Evolutionary conservation across 2,329 filamentous ascomycete species (phyloP).

Genomic region (Colletotrichum truncatum): DNA sequence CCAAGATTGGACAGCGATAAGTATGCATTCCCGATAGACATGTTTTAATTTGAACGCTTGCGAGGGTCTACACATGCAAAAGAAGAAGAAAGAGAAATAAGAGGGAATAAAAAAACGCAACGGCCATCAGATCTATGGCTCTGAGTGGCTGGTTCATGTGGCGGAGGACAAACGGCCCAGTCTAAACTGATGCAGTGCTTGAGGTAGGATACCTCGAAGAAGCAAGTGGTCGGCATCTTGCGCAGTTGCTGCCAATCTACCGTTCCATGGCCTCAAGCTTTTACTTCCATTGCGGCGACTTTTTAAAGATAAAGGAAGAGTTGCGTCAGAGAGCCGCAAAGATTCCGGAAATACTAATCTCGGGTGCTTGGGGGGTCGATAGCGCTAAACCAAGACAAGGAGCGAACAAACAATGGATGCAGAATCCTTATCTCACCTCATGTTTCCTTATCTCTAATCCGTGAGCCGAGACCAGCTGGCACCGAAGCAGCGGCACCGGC

Average conservation of each 20-base stretch:
- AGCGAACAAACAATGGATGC: constrained; percentile 17
- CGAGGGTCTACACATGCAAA: constrained; percentile 17
- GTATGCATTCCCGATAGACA: constrained; percentile 23
- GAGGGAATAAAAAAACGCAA: too few relatives aligned
- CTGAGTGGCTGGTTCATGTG: constrained; percentile 18
- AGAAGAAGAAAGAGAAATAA: constrained; percentile 1
- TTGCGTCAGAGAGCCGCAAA: constrained; percentile 1
- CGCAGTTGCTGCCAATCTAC: constrained; percentile 28
- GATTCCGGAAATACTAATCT: constrained; percentile 9
- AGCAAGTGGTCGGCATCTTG: constrained; percentile 13
- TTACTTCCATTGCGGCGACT: constrained; percentile 2
- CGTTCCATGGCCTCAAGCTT: neutral
- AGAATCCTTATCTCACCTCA: constrained; percentile 8
- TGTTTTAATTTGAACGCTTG: constrained; percentile 18
- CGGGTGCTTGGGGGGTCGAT: neutral
- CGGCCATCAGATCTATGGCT: constrained; percentile 13
- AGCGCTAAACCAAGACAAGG: constrained; percentile 21
- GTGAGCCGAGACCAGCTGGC: neutral
- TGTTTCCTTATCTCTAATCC: constrained; percentile 2
- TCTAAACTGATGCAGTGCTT: constrained; percentile 24
- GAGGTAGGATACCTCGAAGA: constrained; percentile 17
- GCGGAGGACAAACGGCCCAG: constrained; percentile 9
- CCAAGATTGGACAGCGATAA: constrained; percentile 30
- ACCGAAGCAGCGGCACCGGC: neutral
- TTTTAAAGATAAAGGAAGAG: neutral